phyloP scores from a whole-genome alignment of 371 early-diverging fungal genomes.

The Mucor lusitanicus region DNA sequence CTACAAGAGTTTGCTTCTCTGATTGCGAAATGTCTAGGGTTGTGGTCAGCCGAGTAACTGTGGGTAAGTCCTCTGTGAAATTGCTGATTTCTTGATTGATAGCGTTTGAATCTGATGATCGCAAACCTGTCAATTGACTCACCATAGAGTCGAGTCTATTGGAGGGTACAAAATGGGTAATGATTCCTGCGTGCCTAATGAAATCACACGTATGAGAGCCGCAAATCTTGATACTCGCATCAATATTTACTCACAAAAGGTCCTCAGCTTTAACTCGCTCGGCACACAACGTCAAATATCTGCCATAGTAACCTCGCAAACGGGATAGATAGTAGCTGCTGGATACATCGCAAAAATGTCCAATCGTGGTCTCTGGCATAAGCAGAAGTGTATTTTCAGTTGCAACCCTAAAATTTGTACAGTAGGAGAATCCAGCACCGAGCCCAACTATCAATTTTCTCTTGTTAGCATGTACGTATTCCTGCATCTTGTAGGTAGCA shows the following conservation, averaged over 20 bases:
- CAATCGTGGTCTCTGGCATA: constrained; percentile 92
- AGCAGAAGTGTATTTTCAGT: constrained; percentile 90
- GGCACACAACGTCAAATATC: constrained; percentile 89
- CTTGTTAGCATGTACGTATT: background rate
- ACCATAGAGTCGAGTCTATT: constrained; percentile 43
- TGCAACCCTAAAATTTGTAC: constrained; percentile 17
- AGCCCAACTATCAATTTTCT: background rate
- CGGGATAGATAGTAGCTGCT: constrained; percentile 90
- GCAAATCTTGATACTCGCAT: background rate
- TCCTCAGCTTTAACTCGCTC: constrained; percentile 73
- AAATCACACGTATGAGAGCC: background rate
- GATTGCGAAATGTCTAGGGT: background rate
- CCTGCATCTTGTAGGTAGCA: too few relatives aligned
- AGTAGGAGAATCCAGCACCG: background rate
- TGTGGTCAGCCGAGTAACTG: background rate
- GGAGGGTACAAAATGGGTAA: constrained; percentile 94
- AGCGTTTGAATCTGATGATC: constrained; percentile 71
- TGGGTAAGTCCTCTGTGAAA: constrained; percentile 56
- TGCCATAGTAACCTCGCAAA: constrained; percentile 88
- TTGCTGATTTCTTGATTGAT: constrained; percentile 86
- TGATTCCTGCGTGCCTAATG: constrained; percentile 24
- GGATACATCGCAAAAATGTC: constrained; percentile 94
- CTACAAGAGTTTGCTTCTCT: background rate
- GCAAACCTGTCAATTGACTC: constrained; percentile 47
- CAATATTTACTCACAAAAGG: constrained; percentile 19